Percentiles rank a stretch among this genome's conserved stretches.
Evolutionary conservation across 257 asterid species (phyloP).

Genomic region (Solanum megistacrolobum): DNA sequence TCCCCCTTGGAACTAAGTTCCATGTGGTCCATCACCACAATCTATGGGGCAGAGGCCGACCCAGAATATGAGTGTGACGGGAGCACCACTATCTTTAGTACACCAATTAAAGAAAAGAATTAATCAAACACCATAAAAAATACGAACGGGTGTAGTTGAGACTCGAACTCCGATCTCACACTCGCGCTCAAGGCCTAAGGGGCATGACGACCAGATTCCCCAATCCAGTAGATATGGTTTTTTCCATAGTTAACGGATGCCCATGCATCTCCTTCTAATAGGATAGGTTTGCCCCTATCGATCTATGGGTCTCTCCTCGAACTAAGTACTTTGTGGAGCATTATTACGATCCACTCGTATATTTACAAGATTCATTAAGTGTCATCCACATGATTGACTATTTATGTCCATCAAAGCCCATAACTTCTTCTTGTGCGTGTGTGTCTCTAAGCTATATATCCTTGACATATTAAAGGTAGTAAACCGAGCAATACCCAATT

Average conservation of each 20-base stretch:
- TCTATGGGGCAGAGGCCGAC: not conserved
- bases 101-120: not conserved
- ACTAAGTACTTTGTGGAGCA: not conserved
- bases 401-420: not conserved
- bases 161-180: not conserved
- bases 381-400: not conserved
- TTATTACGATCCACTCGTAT: not conserved
- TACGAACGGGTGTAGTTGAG: not conserved
- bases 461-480: not conserved
- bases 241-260: too few species aligned
- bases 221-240: not conserved
- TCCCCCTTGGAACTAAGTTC: not conserved
- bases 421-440: not conserved
- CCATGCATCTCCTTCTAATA: not conserved
- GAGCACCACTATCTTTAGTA: not conserved
- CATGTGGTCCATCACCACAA: not conserved
- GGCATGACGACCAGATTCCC: not conserved
- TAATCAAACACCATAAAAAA: not conserved
- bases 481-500: not conserved
- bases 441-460: not conserved
- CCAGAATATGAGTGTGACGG: not conserved
- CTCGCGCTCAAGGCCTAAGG: not conserved
- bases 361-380: not conserved
- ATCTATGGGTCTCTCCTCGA: not conserved
- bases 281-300: not conserved